A percentile compares a stretch with the other conserved stretches of the same genome.
Evolutionary conservation across 2,329 filamentous ascomycete species (phyloP).

Genomic region (Cercospora beticola): DNA sequence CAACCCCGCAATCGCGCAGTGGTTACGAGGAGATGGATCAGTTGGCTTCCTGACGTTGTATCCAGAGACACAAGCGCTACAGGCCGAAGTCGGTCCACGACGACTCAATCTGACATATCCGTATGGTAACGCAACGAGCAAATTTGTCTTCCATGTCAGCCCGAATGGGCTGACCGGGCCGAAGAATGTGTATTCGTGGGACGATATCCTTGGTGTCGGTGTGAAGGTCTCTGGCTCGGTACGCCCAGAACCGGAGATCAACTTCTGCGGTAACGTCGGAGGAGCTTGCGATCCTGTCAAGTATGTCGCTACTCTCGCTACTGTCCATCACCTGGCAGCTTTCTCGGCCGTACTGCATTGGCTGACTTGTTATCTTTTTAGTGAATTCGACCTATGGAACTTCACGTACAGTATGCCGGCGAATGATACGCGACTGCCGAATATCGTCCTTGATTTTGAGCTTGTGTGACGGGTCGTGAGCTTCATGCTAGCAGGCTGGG

Average conservation of each 20-base stretch:
- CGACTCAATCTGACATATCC: conserved; percentile 56
- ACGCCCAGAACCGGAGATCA: conserved; percentile 11
- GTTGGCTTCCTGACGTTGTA: conserved; percentile 29
- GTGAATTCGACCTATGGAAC: conserved; percentile 26
- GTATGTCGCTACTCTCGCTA: conserved; percentile 16
- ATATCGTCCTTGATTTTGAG: conserved; percentile 21
- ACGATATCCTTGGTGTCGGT: conserved; percentile 16
- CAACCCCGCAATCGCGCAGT: conserved; percentile 62
- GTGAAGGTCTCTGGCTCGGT: conserved; percentile 19
- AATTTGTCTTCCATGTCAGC: conserved; percentile 20
- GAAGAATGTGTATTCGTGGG: conserved; percentile 18
- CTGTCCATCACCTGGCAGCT: neutral
- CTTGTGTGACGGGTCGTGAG: neutral
- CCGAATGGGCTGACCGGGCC: conserved; percentile 20
- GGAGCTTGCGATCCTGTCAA: conserved; percentile 22
- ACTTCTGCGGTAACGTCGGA: conserved; percentile 23
- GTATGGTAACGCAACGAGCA: conserved; percentile 43
- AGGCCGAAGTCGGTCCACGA: conserved; percentile 15
- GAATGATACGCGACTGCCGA: conserved; percentile 15
- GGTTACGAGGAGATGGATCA: conserved; percentile 41
- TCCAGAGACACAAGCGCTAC: conserved; percentile 29
- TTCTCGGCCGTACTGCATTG: neutral
- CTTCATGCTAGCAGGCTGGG: neutral
- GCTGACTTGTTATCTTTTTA: conserved; percentile 1
- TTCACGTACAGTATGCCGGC: conserved; percentile 24